Evolutionary conservation across 202 grass and related monocot species (phyloP), one percentile per base, ranked within the genome.

Genomic region (Musa balbisiana): DNA sequence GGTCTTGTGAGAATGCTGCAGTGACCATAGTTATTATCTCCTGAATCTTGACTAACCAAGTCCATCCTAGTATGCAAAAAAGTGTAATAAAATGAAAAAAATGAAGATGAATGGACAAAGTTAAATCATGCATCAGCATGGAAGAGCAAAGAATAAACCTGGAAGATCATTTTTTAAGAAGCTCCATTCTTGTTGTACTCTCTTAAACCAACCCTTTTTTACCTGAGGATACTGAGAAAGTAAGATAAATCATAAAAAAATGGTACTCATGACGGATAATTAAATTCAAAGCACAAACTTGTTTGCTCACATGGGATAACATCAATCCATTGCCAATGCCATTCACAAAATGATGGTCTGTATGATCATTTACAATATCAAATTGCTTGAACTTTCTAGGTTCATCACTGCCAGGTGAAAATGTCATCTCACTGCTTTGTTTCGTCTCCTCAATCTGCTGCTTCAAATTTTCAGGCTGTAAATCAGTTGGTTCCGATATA

Each of bases 121-220:
- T 8, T n/a, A 20, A n/a, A 62, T 20, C 20, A 43, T 19, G 53
- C 16, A 17, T 23, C 2, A 26, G 27, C 8, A 66, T 52, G 59
- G 53, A 53, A 64, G 63, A 76, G 70, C 52, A 86, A 70, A 80
- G 54, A 81, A 13, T 19, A 13, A 16, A 97, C 93, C 93, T 81
- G 93, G 83, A 56, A 99, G 80, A 86, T 92, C 87, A 62, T 88
- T 90, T 74, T 92, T 82, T 75, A 99, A 81, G 80, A 92, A 86
- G 74, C 66, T 72, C 95, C 95, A 99, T 83, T 99, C 95, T 66
- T 92, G 83, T 56, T 87, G 95, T 53, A 99, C 83, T 84, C 83
- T 99, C 85, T 92, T 95, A 76, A 92, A 56, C 91, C 91, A 99
- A 76, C 74, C 80, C 90, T 89, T 94, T 76, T 87, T 87, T 78